Evolutionary conservation across 306 rosid genomes (phyloP), one percentile per base, ranked within the genome.

Genomic region (Rosa lucieae): DNA sequence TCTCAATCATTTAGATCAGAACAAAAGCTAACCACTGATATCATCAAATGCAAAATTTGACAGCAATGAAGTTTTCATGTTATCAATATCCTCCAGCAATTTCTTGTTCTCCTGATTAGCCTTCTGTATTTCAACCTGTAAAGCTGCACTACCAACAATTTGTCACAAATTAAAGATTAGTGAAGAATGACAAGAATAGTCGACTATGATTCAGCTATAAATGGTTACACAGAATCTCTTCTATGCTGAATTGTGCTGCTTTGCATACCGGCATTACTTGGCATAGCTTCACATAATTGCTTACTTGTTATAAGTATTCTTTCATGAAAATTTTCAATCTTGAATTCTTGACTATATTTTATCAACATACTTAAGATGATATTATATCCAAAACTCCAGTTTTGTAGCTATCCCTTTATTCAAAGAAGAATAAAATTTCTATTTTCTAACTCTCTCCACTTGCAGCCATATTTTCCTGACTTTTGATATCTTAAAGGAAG

Each of bases 91-190:
- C 79, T 85, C 78, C 4, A 88, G 86, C 83, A 90, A 58, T 80
- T 77, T 90, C 79, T 86, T 83, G 63, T 92, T 90, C 82, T 93
- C 91, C 85, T 77, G 74, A 49, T 72, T 86, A 77, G 70, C 84
- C 52, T 82, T 70, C 70, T 65, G 85, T 76, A 89, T 85, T 72
- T 85, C 89, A 21, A 62, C 80, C 77, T 89, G 89, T 79, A 90
- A 81, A 80, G 84, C 91, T 89, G 96, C 88, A 90, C 52, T 63
- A 21, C 53, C 69, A 68, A 73, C 42, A 23, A 40, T 40, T 43
- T 18, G 72, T 21, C 43, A 21, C 47, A 23, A 20, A 46, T 23
- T 18, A 76, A 10, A 32, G 26, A 65, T 65, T 20, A 53, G 40
- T 10, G 5, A 71, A 18, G 35, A 44, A 40, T 47, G 40, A 62